Conservation (phyloP, 2,329 filamentous ascomycete species). For the Penicillium sp. region DNA sequence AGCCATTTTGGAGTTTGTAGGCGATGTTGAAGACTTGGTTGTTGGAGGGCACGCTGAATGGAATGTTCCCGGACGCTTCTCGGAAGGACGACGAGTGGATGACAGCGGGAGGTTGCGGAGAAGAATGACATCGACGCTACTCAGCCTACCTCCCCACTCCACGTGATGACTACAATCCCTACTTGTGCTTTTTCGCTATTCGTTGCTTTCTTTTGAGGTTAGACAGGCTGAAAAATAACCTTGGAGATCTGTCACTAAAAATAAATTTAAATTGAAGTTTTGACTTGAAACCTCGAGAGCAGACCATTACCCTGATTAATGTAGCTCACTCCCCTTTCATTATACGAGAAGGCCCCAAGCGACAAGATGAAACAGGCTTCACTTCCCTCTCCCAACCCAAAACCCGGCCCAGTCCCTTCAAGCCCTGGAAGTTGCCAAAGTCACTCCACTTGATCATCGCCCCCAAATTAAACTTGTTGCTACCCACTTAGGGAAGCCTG, state of each 20-base stretch:
- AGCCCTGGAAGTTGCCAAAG: slow-evolving; percentile 14
- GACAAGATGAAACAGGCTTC: slow-evolving; percentile 7
- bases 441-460: slow-evolving; percentile 23
- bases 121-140: slow-evolving; percentile 16
- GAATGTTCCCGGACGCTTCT: background rate
- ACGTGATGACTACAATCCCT: slow-evolving; percentile 19
- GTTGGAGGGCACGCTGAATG: slow-evolving; percentile 1
- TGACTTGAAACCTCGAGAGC: background rate
- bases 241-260: background rate
- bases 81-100: background rate
- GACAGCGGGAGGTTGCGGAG: slow-evolving; percentile 11
- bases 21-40: slow-evolving; percentile 1
- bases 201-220: background rate
- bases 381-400: background rate
- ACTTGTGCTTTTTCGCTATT: background rate
- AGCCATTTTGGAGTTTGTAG: slow-evolving; percentile 13
- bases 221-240: background rate
- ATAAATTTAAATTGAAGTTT: background rate
- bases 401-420: slow-evolving; percentile 6
- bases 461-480: slow-evolving; percentile 26
- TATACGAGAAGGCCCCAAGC: background rate
- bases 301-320: background rate
- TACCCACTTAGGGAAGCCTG: slow-evolving; percentile 7
- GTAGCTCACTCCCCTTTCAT: background rate
- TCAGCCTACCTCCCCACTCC: slow-evolving; percentile 4